Conservation (phyloP, 2,329 filamentous ascomycete genomes). For the Stenocarpella maydis region DNA sequence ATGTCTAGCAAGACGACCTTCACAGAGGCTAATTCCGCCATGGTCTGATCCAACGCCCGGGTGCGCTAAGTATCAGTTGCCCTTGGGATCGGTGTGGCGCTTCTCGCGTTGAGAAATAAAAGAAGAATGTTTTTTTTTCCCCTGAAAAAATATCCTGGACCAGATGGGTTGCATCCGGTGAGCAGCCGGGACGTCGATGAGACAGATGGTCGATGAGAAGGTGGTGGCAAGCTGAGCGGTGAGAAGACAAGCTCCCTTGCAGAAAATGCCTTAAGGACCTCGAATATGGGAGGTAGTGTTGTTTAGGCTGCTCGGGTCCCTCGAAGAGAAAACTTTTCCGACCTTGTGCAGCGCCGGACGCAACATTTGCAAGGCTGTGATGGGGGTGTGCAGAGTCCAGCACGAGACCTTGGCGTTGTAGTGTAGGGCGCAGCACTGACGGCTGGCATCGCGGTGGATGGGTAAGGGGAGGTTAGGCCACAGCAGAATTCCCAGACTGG, state of each 20-base stretch:
- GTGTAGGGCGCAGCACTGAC: background rate
- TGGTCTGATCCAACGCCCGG: constrained; percentile 36
- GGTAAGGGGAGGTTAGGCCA: constrained; percentile 21
- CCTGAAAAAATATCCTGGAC: background rate
- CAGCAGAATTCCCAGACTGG: background rate
- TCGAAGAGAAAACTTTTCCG: constrained; percentile 13
- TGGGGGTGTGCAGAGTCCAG: background rate
- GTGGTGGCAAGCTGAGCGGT: constrained; percentile 8
- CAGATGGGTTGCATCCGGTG: constrained; percentile 1
- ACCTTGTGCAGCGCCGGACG: constrained; percentile 13
- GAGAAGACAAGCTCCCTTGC: constrained; percentile 13
- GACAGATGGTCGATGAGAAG: background rate
- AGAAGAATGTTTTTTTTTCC: no score
- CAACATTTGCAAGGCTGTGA: background rate
- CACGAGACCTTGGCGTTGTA: constrained; percentile 18
- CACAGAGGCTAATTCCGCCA: constrained; percentile 46
- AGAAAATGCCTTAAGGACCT: background rate
- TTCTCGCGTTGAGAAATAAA: constrained; percentile 1
- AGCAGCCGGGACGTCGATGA: constrained; percentile 7
- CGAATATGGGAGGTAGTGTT: constrained; percentile 8
- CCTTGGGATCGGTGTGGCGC: background rate
- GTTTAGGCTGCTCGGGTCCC: background rate
- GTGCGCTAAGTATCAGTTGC: constrained; percentile 13
- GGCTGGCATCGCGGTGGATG: background rate
- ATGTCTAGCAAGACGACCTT: constrained; percentile 66